phyloP scores from a whole-genome alignment of 768 basidiomycete species.

The Podaxis carcinomalis region DNA sequence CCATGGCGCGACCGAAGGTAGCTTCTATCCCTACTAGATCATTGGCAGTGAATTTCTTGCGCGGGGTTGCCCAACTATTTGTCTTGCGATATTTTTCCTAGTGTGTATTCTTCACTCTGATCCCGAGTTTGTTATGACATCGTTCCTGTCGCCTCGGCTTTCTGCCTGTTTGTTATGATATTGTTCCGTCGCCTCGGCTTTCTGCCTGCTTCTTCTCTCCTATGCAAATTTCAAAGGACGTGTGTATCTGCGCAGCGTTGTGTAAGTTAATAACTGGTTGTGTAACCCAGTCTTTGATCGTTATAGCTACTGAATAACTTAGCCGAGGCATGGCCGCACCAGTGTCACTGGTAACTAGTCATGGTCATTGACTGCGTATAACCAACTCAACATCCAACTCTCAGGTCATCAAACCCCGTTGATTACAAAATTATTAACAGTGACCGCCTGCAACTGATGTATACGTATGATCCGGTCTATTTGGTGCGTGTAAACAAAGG shows the following conservation, averaged over 20 bases:
- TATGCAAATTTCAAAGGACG: no score
- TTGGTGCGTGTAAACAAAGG: constrained; percentile 15
- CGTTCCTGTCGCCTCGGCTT: not conserved
- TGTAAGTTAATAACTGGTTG: no score
- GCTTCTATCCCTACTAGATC: constrained; percentile 73
- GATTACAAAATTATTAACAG: no score
- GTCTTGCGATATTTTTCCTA: not conserved
- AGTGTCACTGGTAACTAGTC: no score
- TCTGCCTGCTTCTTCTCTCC: not conserved
- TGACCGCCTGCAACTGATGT: no score
- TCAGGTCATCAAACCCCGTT: no score
- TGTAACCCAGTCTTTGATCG: no score
- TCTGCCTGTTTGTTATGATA: not conserved
- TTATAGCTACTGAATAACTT: no score
- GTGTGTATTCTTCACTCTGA: not conserved
- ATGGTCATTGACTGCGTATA: no score
- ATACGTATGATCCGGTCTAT: not conserved
- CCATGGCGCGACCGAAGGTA: constrained; percentile 61
- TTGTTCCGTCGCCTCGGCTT: not conserved
- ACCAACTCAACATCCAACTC: no score
- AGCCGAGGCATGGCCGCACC: no score
- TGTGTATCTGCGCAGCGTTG: no score
- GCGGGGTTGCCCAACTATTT: not conserved
- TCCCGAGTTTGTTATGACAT: not conserved
- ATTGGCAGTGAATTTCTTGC: constrained; percentile 47